Percentiles rank a stretch among this genome's conserved stretches.
Conservation (phyloP, 495 filamentous ascomycete species). For the Poronia punctata region DNA sequence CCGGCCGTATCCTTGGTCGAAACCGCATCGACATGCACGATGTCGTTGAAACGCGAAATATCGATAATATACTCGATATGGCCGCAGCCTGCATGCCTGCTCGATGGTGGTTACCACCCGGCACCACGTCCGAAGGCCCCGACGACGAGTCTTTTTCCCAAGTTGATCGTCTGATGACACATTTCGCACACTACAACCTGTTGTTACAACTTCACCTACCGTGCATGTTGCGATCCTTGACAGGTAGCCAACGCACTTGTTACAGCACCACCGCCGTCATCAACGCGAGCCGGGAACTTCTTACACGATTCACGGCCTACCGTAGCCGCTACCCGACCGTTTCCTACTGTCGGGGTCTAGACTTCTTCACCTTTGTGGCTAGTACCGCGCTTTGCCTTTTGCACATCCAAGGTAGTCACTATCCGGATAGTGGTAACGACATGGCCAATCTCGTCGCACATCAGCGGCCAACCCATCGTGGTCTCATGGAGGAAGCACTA, state of each 20-base stretch:
- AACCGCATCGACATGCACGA: slow-evolving; percentile 15
- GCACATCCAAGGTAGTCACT: slow-evolving; percentile 24
- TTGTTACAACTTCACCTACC: slow-evolving; percentile 31
- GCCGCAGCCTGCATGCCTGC: slow-evolving; percentile 26
- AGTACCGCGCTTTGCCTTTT: slow-evolving; percentile 27
- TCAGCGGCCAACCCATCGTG: slow-evolving; percentile 36
- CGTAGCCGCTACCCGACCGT: slow-evolving; percentile 16
- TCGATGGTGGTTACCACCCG: slow-evolving; percentile 27
- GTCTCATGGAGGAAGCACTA: slow-evolving; percentile 34
- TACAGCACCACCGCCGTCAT: slow-evolving; percentile 32
- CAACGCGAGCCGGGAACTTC: slow-evolving; percentile 31
- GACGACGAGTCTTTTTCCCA: slow-evolving; percentile 12
- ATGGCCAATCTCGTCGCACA: slow-evolving; percentile 31
- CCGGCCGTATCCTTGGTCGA: slow-evolving; percentile 20
- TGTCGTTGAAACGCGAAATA: slow-evolving; percentile 16
- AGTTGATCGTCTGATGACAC: slow-evolving; percentile 19
- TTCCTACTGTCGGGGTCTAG: slow-evolving; percentile 30
- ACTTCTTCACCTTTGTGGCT: slow-evolving; percentile 33
- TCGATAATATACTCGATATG: slow-evolving; percentile 25
- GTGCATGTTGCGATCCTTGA: slow-evolving; percentile 22
- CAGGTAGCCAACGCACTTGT: slow-evolving; percentile 15
- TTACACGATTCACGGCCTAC: slow-evolving; percentile 31
- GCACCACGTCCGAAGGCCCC: not conserved
- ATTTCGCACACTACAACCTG: slow-evolving; percentile 29
- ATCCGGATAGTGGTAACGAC: slow-evolving; percentile 1